These are phyloP conservation scores for Colletotrichum orchidophilum DNA, from an alignment of 2,329 filamentous ascomycete genomes.

Conservation along the genomic window DNA sequence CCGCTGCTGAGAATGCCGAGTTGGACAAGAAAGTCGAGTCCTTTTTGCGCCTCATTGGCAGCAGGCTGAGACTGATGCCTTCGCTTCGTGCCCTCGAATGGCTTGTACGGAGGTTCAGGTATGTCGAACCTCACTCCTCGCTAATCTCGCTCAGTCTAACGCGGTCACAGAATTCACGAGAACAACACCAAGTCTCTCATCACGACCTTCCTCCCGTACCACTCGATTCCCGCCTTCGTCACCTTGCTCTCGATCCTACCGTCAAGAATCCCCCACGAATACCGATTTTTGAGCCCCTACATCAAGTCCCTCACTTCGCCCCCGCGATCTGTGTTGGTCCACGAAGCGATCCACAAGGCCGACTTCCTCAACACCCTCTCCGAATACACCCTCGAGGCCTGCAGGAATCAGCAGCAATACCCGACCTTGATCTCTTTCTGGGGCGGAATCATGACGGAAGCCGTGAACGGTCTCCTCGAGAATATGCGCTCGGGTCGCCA, in stretches of 20 bases:
- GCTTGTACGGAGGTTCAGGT: constrained; percentile 92
- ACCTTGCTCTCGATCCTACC: constrained; percentile 90
- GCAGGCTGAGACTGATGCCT: constrained; percentile 82
- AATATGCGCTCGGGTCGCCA: constrained; percentile 78
- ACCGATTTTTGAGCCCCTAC: constrained; percentile 89
- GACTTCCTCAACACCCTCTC: constrained; percentile 82
- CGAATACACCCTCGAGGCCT: constrained; percentile 78
- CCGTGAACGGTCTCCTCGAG: constrained; percentile 84
- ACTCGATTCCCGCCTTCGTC: constrained; percentile 84
- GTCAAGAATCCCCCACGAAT: constrained; percentile 74
- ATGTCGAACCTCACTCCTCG: constrained; percentile 39
- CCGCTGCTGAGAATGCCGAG: constrained; percentile 80
- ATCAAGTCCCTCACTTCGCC: constrained; percentile 79
- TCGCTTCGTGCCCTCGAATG: constrained; percentile 94
- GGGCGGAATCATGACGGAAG: constrained; percentile 87
- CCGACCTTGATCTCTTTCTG: constrained; percentile 87
- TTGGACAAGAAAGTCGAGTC: constrained; percentile 81
- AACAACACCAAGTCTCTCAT: constrained; percentile 83
- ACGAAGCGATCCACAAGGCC: constrained; percentile 82
- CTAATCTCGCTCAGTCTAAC: constrained; percentile 30
- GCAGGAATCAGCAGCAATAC: constrained; percentile 77
- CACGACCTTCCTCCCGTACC: constrained; percentile 91
- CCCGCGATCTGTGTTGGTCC: constrained; percentile 83
- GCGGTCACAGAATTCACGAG: constrained; percentile 79
- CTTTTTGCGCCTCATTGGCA: constrained; percentile 83